Evolutionary conservation across 441 rosid genomes (phyloP), one percentile per base, ranked within the genome.

Genomic region (Populus hybrid): DNA sequence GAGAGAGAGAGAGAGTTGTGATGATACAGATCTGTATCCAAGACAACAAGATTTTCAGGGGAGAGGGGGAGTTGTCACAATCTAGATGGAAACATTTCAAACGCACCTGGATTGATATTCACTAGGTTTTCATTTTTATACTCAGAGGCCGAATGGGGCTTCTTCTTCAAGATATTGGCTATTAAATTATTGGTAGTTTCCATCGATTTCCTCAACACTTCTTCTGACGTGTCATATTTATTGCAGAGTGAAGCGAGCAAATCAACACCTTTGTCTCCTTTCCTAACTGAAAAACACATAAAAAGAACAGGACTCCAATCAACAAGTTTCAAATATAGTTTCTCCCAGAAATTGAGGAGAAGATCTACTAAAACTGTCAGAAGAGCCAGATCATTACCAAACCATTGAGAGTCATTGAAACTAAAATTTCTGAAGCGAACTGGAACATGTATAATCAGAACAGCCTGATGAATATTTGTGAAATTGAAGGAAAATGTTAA

Each of bases 181-280:
- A 96, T 88, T 82, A 94, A 66, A 67, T 84, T 80, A 84, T 90
- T 93, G 66, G 93, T 85, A 81, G 85, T 91, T 67, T 86, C 91
- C 90, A 94, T 85, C 65, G 85, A 83, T 79, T 75, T 84, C 86
- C 82, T 89, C 86, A 96, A 79, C 79, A 91, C 97, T 70, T 90
- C 95, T 81, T 96, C 95, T 21, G 97, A 89, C 24, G 97, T 88
- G 59, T 90, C 92, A 83, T 91, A 88, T 78, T 82, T 89, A 80
- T 90, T 84, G 91, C 97, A 91, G 73, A 95, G 97, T 73, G 98
- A 94, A 61, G 92, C 94, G 81, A 91, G 84, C 86, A 94, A 84
- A 84, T 96, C 93, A 66, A 93, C 85, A 24, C 92, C 94, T 81
- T 87, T 89, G 78, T 86, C 90, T 57, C 87, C 87, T 86, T 88